Evolutionary conservation across 495 filamentous ascomycete species (phyloP), one percentile per base, ranked within the genome.

Genomic region (Xylaria castorea): DNA sequence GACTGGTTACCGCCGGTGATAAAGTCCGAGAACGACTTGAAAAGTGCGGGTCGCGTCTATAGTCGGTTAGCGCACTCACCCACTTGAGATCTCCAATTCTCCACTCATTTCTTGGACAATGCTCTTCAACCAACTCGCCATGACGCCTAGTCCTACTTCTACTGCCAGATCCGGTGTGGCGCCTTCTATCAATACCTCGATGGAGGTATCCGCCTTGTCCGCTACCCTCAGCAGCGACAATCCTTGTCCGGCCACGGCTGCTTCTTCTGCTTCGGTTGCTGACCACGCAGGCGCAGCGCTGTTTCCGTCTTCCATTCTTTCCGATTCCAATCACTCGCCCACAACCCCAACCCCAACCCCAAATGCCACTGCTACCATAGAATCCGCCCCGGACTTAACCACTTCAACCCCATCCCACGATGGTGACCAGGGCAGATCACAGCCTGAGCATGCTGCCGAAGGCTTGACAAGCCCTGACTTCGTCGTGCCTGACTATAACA

Each of bases 401-500:
- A 53, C 68, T 40, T 32, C 72, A 71, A 50, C 75, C 81, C 46
- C 75, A 79, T 42, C 77, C 80, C 69, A 74, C 82, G 36, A 80
- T 87, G 69, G 80, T 80, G 60, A 80, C 79, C 16, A 36, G 57
- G 73, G 72, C 74, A 66, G 68, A n/a, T 16, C 38, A 68, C 32
- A 27, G 32, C 18, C 76, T 32, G 78, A 74, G 70, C 75, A 66
- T 73, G 67, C 60, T 32, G 76, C 73, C 68, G 73, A 75, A 58
- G 63, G 50, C 58, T 63, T 58, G 74, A 76, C 70, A 32, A 69
- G 71, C 65, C 22, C 55, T 55, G 55, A 34, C 22, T 73, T 55
- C 78, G 84, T 36, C 83, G 80, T 57, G 50, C 77, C 9, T 72
- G 81, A 51, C 85, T 85, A 51, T 79, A 74, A 74, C 20, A 67